Evolutionary conservation across 2,329 filamentous ascomycete genomes (phyloP), one percentile per base, ranked within the genome.

Genomic region (Penicillium brasilianum): DNA sequence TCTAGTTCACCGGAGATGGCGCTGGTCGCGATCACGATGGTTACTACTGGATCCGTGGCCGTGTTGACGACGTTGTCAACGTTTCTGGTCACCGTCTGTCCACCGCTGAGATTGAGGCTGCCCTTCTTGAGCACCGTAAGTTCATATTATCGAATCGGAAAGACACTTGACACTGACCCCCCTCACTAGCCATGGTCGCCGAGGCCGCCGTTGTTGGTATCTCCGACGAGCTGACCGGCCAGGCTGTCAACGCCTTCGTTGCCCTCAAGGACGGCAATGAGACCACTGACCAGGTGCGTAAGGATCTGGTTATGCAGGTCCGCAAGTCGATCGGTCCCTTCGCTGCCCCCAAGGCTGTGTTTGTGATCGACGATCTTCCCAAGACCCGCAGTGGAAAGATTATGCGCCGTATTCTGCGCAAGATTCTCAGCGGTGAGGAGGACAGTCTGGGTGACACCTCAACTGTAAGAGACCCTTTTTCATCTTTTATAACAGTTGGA

Each of bases 321-420:
- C 90, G 95, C 75, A 96, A 96, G 85, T 96, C 92, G 68, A 99
- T 99, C 74, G 95, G 95, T 13, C 95, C 95, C 4, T 99, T 99
- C 76, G 95, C 95, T 4, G 93, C 95, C 34, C 95, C 95, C 66
- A 99, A 98, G 84, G 90, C 90, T 20, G 89, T 99, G 66, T 95
- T 88, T 76, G 87, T 96, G 57, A 91, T 99, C 48, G 90, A 93
- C 3, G 95, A 99, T 76, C 86, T 99, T 67, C 95, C 95, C 72
- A 98, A 99, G 88, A 99, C 95, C 39, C 87, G 95, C 70, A 96
- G 91, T 70, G 95, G 95, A 68, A 99, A 99, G 90, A 99, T 99
- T 74, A 99, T 99, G 95, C 87, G 95, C 66, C 89, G 95, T 66
- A 96, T 99, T 74, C 81, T 99, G 82, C 87, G 95, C 72, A 99